Evolutionary conservation across 2,329 filamentous ascomycete genomes (phyloP), one percentile per base, ranked within the genome.

Genomic region (Penicillium griseofulvum): DNA sequence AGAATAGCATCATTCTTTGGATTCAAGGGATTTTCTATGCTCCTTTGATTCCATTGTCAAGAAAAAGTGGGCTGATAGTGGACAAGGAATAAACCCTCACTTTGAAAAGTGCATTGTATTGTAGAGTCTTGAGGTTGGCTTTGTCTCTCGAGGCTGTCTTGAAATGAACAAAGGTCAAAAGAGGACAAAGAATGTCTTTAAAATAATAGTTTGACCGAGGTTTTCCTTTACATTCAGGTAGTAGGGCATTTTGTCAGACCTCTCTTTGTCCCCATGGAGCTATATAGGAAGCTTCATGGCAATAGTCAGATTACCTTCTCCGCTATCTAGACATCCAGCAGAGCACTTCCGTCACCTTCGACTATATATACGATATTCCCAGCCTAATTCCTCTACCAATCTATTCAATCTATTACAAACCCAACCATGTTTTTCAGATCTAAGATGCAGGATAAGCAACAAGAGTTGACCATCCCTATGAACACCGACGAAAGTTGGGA

Each of bases 31-130:
- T 5, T 39, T n/a, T 4, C 4, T 4, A 0, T 26, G 2, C 28
- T n/a, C 1, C 49, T 51, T 37, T 51, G 31, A 22, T 29, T 37
- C 29, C 11, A 36, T 37, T 22, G 7, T 37, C 9, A 3, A 34
- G 12, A n/a, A 12, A 36, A 19, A 10, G 5, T 11, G 10, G 28
- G 9, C 19, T 34, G 11, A 4, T 28, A 12, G 16, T 36, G 14
- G 24, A 48, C 34, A 49, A 52, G 34, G 41, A 24, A 29, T 1
- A 2, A 6, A 12, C 7, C 1, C 11, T n/a, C 28, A 17, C 4
- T 38, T 16, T 26, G 9, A 14, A 19, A 41, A 39, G 5, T 24
- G n/a, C 33, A 53, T 53, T 53, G 43, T 41, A 46, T 47, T 24
- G 19, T 28, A 26, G 7, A 19, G 8, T n/a, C n/a, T 38, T n/a